phyloP scores from a whole-genome alignment of 192 early-diverging fungal species.

The Pilaira anomala region DNA sequence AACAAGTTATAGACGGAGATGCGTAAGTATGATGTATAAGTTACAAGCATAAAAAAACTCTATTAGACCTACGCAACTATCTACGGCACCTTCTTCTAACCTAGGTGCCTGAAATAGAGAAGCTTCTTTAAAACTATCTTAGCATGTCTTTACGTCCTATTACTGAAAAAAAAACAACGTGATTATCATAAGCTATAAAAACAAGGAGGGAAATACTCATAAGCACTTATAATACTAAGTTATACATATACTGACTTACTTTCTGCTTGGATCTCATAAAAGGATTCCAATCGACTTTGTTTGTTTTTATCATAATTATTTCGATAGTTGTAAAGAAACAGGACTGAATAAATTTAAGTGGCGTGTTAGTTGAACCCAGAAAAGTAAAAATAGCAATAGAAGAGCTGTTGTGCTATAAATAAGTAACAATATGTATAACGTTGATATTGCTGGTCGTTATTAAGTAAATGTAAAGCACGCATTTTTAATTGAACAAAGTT shows the following conservation, averaged over 20 bases:
- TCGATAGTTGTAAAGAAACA: conserved; percentile 76
- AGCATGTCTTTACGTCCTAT: conserved; percentile 77
- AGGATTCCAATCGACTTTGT: conserved; percentile 71
- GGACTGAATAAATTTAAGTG: conserved; percentile 60
- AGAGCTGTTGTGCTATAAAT: neutral
- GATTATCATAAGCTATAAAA: conserved; percentile 72
- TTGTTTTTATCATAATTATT: conserved; percentile 59
- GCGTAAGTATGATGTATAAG: neutral
- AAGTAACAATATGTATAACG: too few species aligned
- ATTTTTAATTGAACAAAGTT: too few species aligned
- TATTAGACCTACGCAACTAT: conserved; percentile 67
- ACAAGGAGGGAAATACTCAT: conserved; percentile 10
- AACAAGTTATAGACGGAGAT: neutral
- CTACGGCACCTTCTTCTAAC: conserved; percentile 46
- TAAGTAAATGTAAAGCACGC: too few species aligned
- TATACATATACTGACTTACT: conserved; percentile 36
- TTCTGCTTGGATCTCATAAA: conserved; percentile 78
- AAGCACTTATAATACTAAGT: too few species aligned
- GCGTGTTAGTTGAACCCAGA: conserved; percentile 40
- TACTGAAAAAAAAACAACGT: conserved; percentile 65
- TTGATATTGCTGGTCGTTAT: too few species aligned
- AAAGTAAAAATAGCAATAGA: conserved; percentile 25
- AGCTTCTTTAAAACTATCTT: conserved; percentile 82
- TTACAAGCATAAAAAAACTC: conserved; percentile 81
- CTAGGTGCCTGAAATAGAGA: conserved; percentile 63